Evolutionary conservation across 2,329 filamentous ascomycete species (phyloP), one percentile per base, ranked within the genome.

Genomic region (Bipolaris bicolor): DNA sequence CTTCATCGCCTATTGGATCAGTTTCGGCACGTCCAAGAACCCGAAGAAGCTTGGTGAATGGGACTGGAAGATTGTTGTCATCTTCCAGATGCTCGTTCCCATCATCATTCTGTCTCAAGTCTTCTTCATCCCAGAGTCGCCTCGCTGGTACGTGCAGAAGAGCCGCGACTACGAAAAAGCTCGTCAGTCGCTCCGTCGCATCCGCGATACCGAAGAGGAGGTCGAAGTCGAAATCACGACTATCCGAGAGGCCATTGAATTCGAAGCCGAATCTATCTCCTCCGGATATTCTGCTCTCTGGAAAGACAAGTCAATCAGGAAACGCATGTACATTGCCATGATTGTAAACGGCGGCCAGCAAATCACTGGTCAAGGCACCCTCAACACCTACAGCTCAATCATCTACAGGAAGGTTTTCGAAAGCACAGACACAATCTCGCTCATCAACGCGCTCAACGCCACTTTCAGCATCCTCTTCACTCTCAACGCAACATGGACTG

Each of bases 361-460:
- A 73, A 81, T 91, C 39, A 89, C 88, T 5, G 88, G 88, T 18
- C 88, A 91, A 75, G 89, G 88, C 61, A 88, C 87, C 1, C 81
- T 91, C 63, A 91, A 90, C 81, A 83, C 84, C 3, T 91, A 91
- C 80, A 88, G 84, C 18, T 89, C 88, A n/a, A 84, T 85, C 65
- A 88, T 91, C 68, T 91, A 91, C 79, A 85, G 89, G 77, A 87
- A 88, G 71, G 84, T 90, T 22, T 91, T 88, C 80, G 81, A 78
- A 22, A 81, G 76, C 52, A 51, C 65, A 20, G 77, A 76, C 52
- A 78, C 83, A 20, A 90, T 90, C 71, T 86, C 87, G 61, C 80
- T 91, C 31, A 91, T 91, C 80, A 91, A 91, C 72, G 88, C 88
- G 3, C 80, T 91, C 52, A 91, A 90, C 71, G 88, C 88, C 39